Percentiles rank a stretch among this genome's conserved stretches.
Conservation (phyloP, 352 stramenopile species). For the Globisporangium echinulatum region DNA sequence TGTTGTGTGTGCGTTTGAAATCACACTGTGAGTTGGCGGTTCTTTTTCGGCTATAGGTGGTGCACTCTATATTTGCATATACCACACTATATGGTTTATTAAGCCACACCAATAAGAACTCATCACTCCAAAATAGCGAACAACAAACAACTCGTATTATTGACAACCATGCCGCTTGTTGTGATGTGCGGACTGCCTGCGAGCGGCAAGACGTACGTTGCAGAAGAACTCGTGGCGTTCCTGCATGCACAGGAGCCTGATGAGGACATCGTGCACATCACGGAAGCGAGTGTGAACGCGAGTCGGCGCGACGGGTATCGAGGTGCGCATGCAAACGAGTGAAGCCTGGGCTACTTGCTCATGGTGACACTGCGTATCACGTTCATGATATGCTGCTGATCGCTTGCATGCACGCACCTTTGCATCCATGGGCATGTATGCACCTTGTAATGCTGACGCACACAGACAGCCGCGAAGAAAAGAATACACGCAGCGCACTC, state of each 20-base stretch:
- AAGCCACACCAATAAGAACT: too few relatives aligned
- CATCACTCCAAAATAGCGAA: too few relatives aligned
- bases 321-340: constrained; percentile 20
- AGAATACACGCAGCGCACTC: constrained; percentile 61
- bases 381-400: too few relatives aligned
- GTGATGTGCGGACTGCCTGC: constrained; percentile 64
- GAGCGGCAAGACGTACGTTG: constrained; percentile 58
- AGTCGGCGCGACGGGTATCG: constrained; percentile 48
- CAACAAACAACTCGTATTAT: too few relatives aligned
- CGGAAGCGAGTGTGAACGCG: constrained; percentile 53
- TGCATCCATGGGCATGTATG: not conserved
- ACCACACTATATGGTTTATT: too few relatives aligned
- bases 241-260: constrained; percentile 28
- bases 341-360: too few relatives aligned
- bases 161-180: constrained; percentile 57
- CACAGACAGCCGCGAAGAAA: constrained; percentile 55
- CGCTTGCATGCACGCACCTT: not conserved
- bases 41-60: too few relatives aligned
- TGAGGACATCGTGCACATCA: constrained; percentile 51
- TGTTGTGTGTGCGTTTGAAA: not conserved
- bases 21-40: too few relatives aligned
- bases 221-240: constrained; percentile 40
- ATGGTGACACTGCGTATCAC: too few relatives aligned
- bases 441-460: not conserved
- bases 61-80: too few relatives aligned